Conservation (phyloP, 768 basidiomycete species). For the Leccinellum luteum region DNA sequence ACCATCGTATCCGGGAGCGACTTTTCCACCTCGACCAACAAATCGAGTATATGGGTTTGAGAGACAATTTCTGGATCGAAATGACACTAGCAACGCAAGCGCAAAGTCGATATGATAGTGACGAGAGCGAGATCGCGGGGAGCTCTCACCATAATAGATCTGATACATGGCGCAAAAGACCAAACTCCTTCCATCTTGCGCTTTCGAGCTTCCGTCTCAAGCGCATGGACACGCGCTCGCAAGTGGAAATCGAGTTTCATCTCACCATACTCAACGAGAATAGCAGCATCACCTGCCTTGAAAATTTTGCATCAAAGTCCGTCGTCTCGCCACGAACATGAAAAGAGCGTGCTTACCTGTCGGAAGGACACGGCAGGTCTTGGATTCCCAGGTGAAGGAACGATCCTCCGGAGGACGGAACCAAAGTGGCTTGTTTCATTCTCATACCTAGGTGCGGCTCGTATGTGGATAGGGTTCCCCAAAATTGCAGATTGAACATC, state of each 20-base stretch:
- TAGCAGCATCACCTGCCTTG: constrained; percentile 62
- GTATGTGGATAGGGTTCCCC: not conserved
- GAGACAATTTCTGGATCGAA: constrained; percentile 44
- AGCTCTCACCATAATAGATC: constrained; percentile 51
- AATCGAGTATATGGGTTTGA: constrained; percentile 42
- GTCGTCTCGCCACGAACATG: not conserved
- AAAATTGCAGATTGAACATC: constrained; percentile 14
- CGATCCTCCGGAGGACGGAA: constrained; percentile 13
- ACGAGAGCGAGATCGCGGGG: not conserved
- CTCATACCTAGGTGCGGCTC: not conserved
- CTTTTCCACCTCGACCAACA: constrained; percentile 38
- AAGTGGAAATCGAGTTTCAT: constrained; percentile 51
- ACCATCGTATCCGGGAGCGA: constrained; percentile 40
- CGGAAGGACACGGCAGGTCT: constrained; percentile 46
- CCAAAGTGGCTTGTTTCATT: not conserved
- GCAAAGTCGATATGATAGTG: no score
- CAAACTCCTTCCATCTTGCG: constrained; percentile 36
- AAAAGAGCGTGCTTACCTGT: constrained; percentile 40
- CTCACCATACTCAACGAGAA: constrained; percentile 61
- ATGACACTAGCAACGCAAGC: constrained; percentile 37
- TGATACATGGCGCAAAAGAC: constrained; percentile 50
- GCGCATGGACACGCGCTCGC: constrained; percentile 57
- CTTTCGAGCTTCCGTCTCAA: constrained; percentile 40
- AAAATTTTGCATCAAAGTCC: not conserved
- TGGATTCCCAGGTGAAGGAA: constrained; percentile 2